Evolutionary conservation across 192 early-diverging fungal genomes (phyloP), one percentile per base, ranked within the genome.

Genomic region (Obelidium mucronatum): DNA sequence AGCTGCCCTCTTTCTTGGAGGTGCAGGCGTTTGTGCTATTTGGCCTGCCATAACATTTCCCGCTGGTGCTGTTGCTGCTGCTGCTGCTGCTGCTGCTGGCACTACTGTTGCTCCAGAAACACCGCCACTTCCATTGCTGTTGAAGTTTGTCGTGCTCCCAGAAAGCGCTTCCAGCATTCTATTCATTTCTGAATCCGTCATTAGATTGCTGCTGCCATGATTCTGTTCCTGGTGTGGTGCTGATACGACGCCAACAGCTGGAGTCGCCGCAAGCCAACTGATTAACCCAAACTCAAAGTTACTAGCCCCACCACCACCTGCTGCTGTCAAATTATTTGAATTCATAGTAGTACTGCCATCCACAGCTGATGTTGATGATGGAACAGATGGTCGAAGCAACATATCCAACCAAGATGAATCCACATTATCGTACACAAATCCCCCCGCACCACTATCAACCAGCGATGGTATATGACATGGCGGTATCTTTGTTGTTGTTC

Each of bases 381-480:
- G 26, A 13, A 19, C 13, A 60, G 13, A 19, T 26, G 58, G 24
- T 13, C 24, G 58, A 26, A 60, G 24, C 6, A 60, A 26, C 58
- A 60, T 60, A 60, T 60, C 58, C 33, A 60, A 26, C 58, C 58
- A 60, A 60, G 58, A 60, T 19, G 6, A 19, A 24, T 60, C 58
- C 26, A 60, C 58, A 60, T 60, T 60, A 33, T 60, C 58, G 1
- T 60, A 60, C 26, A 60, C 58, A 60, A 60, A 60, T 26, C 58
- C 58, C 13, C 33, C 33, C 8, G 24, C 15, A 60, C 58, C 58
- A 26, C 15, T 19, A n/a, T n/a, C n/a, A 19, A 60, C 58, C 8
- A 60, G 58, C 8, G 58, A 33, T 19, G 58, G 58, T 8, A 60
- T 60, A 24, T 60, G 58, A 60, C 58, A 60, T 31, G 58, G 58